These are phyloP conservation scores for Grigorovia jiainica DNA, from an alignment of 805 yeast genomes.

Conservation along the genomic window DNA sequence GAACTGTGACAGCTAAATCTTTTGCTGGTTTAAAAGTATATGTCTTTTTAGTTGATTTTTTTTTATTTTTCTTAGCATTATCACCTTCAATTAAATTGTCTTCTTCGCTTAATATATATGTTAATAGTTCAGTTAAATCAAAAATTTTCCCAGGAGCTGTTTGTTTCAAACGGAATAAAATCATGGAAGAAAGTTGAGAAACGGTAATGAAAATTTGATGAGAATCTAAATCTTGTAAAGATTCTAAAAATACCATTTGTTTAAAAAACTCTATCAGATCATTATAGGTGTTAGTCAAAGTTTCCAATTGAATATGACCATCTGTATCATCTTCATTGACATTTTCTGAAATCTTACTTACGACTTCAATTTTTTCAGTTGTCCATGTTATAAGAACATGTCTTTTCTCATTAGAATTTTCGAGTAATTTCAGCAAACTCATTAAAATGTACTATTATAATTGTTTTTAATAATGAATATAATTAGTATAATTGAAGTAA, in stretches of 20 bases:
- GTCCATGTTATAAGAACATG: slow-evolving; percentile 20
- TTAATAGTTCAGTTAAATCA: slow-evolving; percentile 21
- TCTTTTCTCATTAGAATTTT: slow-evolving; percentile 10
- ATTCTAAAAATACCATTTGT: background rate
- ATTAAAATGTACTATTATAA: too few species aligned
- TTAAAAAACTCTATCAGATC: background rate
- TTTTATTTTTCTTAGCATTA: slow-evolving; percentile 13
- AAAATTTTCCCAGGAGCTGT: slow-evolving; percentile 18
- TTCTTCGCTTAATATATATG: slow-evolving; percentile 24
- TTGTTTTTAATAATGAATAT: too few species aligned
- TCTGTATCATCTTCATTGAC: background rate
- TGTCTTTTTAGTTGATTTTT: slow-evolving; percentile 14
- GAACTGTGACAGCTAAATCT: slow-evolving; percentile 21
- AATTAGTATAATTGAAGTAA: too few species aligned
- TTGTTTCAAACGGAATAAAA: slow-evolving; percentile 8
- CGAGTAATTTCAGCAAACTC: slow-evolving; percentile 3
- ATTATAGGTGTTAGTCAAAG: slow-evolving; percentile 2
- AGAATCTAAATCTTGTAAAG: slow-evolving; percentile 10
- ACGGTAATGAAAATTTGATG: slow-evolving; percentile 15
- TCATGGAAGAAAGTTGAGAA: slow-evolving; percentile 15
- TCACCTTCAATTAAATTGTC: slow-evolving; percentile 6
- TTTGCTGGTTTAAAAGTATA: slow-evolving; percentile 21
- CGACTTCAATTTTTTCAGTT: slow-evolving; percentile 9
- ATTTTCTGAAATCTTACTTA: slow-evolving; percentile 1
- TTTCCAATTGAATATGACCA: background rate